A percentile compares a stretch with the other conserved stretches of the same genome.
These are phyloP conservation scores for Oemleria cerasiformis DNA, from an alignment of 306 rosid species.

Conservation along the genomic window DNA sequence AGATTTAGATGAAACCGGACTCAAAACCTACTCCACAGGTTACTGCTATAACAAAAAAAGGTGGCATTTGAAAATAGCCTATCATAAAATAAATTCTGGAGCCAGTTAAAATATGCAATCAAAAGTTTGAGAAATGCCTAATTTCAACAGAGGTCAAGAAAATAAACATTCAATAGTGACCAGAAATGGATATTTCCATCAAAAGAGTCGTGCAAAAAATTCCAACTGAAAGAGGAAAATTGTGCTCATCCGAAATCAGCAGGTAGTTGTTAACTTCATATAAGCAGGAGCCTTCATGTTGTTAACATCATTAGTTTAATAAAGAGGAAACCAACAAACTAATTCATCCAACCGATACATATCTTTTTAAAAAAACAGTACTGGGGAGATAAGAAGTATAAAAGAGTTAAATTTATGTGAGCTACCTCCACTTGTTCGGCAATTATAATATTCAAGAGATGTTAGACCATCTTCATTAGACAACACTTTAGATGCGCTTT, in stretches of 20 bases:
- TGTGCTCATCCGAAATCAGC: neutral
- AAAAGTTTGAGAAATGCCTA: neutral
- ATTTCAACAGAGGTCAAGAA: neutral
- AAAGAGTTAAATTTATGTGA: slow-evolving; percentile 15
- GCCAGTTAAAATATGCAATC: neutral
- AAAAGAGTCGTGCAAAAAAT: neutral
- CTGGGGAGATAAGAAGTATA: neutral
- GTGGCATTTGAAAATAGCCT: neutral
- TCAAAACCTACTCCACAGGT: neutral
- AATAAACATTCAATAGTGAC: neutral
- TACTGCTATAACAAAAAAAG: neutral
- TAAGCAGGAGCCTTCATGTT: neutral
- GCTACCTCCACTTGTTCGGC: slow-evolving; percentile 73
- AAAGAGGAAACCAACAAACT: neutral
- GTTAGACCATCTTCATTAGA: slow-evolving; percentile 31
- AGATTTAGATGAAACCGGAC: neutral
- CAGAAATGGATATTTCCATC: neutral
- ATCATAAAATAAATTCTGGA: neutral
- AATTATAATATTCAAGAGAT: slow-evolving; percentile 54
- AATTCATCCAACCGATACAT: neutral
- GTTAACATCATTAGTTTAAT: neutral
- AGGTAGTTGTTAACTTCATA: neutral
- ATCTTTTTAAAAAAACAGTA: neutral
- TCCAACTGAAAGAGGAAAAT: neutral
- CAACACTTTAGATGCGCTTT: slow-evolving; percentile 47